Conservation (phyloP, 1,139 yeast species). For the Pichia terricola region DNA sequence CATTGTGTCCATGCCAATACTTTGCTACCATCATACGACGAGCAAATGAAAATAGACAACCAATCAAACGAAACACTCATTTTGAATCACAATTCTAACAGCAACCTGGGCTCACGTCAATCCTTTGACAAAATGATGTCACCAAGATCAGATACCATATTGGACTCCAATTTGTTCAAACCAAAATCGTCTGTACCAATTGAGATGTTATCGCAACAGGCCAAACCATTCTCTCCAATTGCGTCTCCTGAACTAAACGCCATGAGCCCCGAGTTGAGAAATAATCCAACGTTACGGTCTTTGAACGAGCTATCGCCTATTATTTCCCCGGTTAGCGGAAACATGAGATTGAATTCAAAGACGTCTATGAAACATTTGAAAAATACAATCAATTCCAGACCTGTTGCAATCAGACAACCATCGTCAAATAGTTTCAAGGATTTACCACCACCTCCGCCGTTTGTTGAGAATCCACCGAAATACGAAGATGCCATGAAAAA, state of each 20-base stretch:
- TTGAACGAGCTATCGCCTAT: conserved; percentile 11
- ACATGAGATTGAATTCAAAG: conserved; percentile 6
- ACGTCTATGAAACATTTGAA: conserved; percentile 3
- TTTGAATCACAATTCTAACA: conserved; percentile 1
- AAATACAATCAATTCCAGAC: conserved; percentile 3
- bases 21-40: conserved; percentile 47
- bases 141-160: conserved; percentile 30
- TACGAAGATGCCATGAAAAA: conserved; percentile 25
- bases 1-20: conserved; percentile 69
- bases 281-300: conserved; percentile 9
- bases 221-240: conserved; percentile 27
- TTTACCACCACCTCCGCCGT: conserved; percentile 30
- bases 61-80: neutral
- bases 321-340: conserved; percentile 4
- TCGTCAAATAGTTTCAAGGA: conserved; percentile 9
- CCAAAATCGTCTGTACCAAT: conserved; percentile 36
- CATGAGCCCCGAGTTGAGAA: conserved; percentile 20
- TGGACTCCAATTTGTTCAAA: conserved; percentile 51
- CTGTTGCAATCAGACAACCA: conserved; percentile 6
- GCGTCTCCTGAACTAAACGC: conserved; percentile 24
- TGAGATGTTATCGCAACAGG: conserved; percentile 40
- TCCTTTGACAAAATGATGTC: conserved; percentile 21
- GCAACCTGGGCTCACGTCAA: conserved; percentile 2
- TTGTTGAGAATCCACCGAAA: conserved; percentile 25
- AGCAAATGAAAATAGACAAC: conserved; percentile 16